Evolutionary conservation across 768 basidiomycete species (phyloP), one percentile per base, ranked within the genome.

Genomic region (Trametes cinnabarina): DNA sequence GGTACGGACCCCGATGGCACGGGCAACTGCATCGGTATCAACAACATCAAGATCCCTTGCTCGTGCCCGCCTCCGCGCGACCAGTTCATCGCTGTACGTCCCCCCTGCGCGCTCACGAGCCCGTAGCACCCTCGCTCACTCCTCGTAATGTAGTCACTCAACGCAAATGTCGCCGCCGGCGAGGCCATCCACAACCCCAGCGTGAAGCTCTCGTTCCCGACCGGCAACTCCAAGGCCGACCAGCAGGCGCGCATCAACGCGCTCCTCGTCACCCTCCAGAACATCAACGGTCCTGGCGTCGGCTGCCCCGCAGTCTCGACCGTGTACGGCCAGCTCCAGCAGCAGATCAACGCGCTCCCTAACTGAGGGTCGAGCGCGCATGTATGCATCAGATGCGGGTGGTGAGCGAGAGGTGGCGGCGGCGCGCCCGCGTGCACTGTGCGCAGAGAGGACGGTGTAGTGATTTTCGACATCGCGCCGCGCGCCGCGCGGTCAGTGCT

Each of bases 181-280:
- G 77, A 78, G 47, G 87, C 79, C 3, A 77, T 85, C 28, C 84
- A 88, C 70, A 89, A 90, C 69, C 83, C 88, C 11, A 66, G 74
- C 2, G 75, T 81, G 19, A 58, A 61, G 25, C 47, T 78, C 11
- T 66, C 71, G 48, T 82, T 81, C 72, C 81, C 80, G 12, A 72
- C 69, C 0, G 80, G 80, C 54, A 66, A 69, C 57, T 74, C 72
- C 39, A 70, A 63, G 26, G 69, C 65, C 1, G 75, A 75, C 20
- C 76, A 79, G 66, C 67, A 62, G 44, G 74, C 75, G 40, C 73
- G 77, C 22, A 73, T 91, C 54, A 76, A 81, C 53, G 80, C 57
- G 79, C 86, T 28, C 77, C 83, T 82, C 3, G 79, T 86, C 23
- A 87, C 88, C 0, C 74, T 90, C 19, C 88, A 90, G 73, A 91